Evolutionary conservation across 805 yeast genomes (phyloP).

Genomic region (Cyberlindnera bimundalis): DNA sequence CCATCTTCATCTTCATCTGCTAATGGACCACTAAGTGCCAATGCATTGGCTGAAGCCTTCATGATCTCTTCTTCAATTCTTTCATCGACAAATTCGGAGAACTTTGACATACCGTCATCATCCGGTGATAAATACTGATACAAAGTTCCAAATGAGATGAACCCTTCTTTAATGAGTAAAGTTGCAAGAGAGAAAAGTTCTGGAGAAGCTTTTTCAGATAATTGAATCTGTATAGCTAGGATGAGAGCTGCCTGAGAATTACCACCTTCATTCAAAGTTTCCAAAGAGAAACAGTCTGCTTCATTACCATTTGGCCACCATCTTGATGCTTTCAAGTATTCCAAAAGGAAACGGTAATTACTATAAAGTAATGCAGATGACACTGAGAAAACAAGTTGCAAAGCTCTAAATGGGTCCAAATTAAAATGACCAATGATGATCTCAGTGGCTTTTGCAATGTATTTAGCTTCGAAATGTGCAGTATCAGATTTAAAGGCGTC

Average conservation of each 20-base stretch:
- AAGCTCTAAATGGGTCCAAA: conserved; percentile 67
- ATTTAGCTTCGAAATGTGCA: conserved; percentile 38
- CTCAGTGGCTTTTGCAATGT: conserved; percentile 46
- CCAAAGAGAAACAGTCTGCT: conserved; percentile 33
- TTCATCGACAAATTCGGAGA: conserved; percentile 43
- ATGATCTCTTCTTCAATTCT: conserved; percentile 53
- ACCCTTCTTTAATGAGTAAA: conserved; percentile 59
- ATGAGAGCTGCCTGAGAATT: conserved; percentile 51
- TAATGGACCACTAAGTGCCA: conserved; percentile 86
- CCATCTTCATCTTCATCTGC: conserved; percentile 57
- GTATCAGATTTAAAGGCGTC: conserved; percentile 40
- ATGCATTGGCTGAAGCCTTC: conserved; percentile 67
- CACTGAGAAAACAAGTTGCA: conserved; percentile 60
- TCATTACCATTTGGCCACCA: conserved; percentile 59
- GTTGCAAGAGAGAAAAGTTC: conserved; percentile 41
- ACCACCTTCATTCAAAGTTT: conserved; percentile 46
- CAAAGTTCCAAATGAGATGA: conserved; percentile 60
- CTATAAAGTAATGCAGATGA: conserved; percentile 42
- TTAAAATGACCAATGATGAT: conserved; percentile 69
- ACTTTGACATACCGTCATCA: conserved; percentile 41
- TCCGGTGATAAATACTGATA: conserved; percentile 55
- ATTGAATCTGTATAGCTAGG: conserved; percentile 42
- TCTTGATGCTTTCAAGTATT: conserved; percentile 47
- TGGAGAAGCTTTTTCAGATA: conserved; percentile 26
- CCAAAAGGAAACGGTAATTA: conserved; percentile 44